phyloP scores from a whole-genome alignment of 139 green algal genomes.

The Eudorina sp. region DNA sequence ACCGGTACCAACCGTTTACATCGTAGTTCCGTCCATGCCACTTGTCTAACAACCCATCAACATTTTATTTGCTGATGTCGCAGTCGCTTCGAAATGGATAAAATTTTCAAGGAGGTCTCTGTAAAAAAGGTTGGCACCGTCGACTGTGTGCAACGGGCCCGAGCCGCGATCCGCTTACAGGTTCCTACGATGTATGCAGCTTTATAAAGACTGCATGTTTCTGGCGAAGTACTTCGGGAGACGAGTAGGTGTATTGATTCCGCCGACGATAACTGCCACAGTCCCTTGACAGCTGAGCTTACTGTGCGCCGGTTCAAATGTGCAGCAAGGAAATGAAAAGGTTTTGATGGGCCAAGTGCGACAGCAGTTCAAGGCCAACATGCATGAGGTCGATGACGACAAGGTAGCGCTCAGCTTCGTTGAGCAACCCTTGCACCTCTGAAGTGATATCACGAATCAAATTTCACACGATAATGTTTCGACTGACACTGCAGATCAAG shows the following conservation, averaged over 20 bases:
- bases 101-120: conserved; percentile 68
- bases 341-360: conserved; percentile 58
- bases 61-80: too few species aligned
- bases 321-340: conserved; percentile 70
- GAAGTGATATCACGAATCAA: too few species aligned
- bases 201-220: conserved; percentile 73
- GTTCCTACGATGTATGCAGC: conserved; percentile 47
- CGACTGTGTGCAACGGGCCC: background rate
- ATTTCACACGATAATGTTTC: background rate
- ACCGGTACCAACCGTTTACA: too few species aligned
- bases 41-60: too few species aligned
- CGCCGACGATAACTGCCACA: too few species aligned
- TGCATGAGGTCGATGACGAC: conserved; percentile 65
- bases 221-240: conserved; percentile 65
- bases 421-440: background rate
- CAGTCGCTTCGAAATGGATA: too few species aligned
- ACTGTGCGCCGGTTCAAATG: too few species aligned
- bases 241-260: conserved; percentile 55
- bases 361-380: conserved; percentile 67
- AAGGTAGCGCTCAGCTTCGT: conserved; percentile 37
- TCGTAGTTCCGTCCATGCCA: too few species aligned
- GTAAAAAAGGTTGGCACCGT: conserved; percentile 65
- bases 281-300: too few species aligned
- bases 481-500: conserved; percentile 55
- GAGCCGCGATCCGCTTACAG: background rate